A percentile compares a stretch with the other conserved stretches of the same genome.
These are phyloP conservation scores for Epipyxis sp. DNA, from an alignment of 108 stramenopile genomes.

Conservation along the genomic window DNA sequence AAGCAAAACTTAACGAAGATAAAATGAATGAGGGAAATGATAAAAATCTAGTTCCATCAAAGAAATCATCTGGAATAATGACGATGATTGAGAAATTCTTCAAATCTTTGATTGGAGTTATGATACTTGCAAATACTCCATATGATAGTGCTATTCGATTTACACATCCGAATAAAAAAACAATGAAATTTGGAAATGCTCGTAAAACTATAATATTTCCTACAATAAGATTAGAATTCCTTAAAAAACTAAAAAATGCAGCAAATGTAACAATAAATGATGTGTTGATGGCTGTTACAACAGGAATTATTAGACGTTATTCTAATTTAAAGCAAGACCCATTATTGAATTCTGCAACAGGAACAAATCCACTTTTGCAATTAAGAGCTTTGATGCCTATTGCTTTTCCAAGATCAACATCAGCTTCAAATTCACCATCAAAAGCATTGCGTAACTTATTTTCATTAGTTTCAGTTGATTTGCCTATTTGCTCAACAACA, in stretches of 20 bases:
- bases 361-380: no score
- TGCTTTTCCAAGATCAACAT: conserved; percentile 37
- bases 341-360: neutral
- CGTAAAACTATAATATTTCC: conserved; percentile 40
- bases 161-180: neutral
- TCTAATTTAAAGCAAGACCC: conserved; percentile 23
- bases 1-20: no score
- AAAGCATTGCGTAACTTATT: conserved; percentile 42
- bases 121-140: neutral
- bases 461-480: conserved; percentile 41
- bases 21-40: neutral
- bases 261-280: conserved; percentile 48
- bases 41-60: no score
- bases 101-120: conserved; percentile 25
- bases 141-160: conserved; percentile 31
- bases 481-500: conserved; percentile 35
- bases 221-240: conserved; percentile 36
- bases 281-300: conserved; percentile 37
- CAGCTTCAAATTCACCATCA: neutral
- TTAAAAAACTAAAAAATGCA: conserved; percentile 43
- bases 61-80: neutral
- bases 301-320: conserved; percentile 40
- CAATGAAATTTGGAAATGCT: neutral
- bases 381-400: conserved; percentile 45
- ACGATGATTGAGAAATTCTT: conserved; percentile 28